These are phyloP conservation scores for Trametes villosa DNA, from an alignment of 768 basidiomycete species.

Conservation along the genomic window DNA sequence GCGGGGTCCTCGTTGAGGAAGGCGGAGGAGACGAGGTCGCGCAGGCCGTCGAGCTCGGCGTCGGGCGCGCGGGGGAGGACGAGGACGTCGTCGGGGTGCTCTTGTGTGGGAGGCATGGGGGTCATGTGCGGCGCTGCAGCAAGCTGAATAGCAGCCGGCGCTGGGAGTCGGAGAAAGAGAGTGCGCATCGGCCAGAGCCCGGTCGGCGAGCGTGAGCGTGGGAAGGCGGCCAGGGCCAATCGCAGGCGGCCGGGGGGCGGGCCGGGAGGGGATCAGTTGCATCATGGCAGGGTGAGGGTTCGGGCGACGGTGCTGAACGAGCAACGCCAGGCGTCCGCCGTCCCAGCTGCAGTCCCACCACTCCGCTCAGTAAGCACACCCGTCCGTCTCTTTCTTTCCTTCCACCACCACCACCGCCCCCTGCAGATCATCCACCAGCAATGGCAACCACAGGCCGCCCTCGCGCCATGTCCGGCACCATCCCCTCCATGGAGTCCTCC, in stretches of 20 bases:
- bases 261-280: constrained; percentile 24
- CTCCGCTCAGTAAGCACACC: constrained; percentile 5
- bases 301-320: constrained; percentile 32
- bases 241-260: constrained; percentile 13
- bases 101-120: constrained; percentile 36
- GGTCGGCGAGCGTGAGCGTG: constrained; percentile 16
- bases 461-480: constrained; percentile 75
- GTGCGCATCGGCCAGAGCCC: not conserved
- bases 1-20: constrained; percentile 50
- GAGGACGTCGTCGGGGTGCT: constrained; percentile 24
- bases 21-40: constrained; percentile 58
- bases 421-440: constrained; percentile 9
- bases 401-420: constrained; percentile 19
- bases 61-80: constrained; percentile 45
- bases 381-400: constrained; percentile 14
- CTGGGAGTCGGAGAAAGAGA: not conserved
- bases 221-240: constrained; percentile 20
- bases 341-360: constrained; percentile 4
- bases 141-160: not conserved
- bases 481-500: constrained; percentile 83
- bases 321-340: constrained; percentile 3
- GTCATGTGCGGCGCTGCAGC: constrained; percentile 17
- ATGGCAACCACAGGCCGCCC: constrained; percentile 37
- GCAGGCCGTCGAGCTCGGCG: constrained; percentile 62
- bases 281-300: constrained; percentile 24